phyloP scores from a whole-genome alignment of 352 stramenopile species.

The Pythium vanterpoolii region DNA sequence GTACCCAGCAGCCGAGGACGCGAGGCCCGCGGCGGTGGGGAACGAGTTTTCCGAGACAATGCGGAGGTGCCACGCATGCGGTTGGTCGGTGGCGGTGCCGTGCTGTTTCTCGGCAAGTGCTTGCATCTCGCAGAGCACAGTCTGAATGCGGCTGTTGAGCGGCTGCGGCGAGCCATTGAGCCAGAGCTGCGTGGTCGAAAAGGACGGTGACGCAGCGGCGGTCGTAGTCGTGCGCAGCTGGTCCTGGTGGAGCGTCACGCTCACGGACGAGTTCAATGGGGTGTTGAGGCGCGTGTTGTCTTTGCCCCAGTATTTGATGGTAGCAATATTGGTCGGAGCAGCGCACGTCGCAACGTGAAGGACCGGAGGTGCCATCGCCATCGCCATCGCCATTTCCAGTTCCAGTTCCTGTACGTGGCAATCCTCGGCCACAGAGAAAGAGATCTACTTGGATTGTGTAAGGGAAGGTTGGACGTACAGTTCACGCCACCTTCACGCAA shows the following conservation, averaged over 20 bases:
- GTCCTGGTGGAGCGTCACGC: slow-evolving; percentile 94
- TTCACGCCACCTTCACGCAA: too few relatives aligned
- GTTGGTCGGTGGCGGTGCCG: slow-evolving; percentile 5
- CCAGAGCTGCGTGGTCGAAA: slow-evolving; percentile 91
- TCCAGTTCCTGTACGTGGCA: too few relatives aligned
- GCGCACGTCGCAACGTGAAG: slow-evolving; percentile 83
- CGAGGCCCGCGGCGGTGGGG: slow-evolving; percentile 96
- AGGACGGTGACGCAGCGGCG: slow-evolving; percentile 65
- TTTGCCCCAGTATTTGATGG: slow-evolving; percentile 99
- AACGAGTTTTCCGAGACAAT: slow-evolving; percentile 98
- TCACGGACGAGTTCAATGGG: slow-evolving; percentile 96
- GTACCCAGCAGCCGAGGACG: slow-evolving; percentile 97
- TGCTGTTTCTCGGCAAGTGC: slow-evolving; percentile 30
- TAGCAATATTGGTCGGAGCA: slow-evolving; percentile 97
- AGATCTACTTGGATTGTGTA: too few relatives aligned
- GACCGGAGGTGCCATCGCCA: slow-evolving; percentile 22
- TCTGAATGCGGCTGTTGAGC: slow-evolving; percentile 79
- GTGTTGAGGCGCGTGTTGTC: slow-evolving; percentile 90
- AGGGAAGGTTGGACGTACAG: too few relatives aligned
- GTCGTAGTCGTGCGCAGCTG: slow-evolving; percentile 96
- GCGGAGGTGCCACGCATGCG: slow-evolving; percentile 62
- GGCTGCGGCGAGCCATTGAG: slow-evolving; percentile 93
- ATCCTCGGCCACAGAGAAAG: too few relatives aligned
- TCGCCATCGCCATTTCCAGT: not conserved
- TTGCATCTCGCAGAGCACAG: slow-evolving; percentile 68